Base-by-base conservation (phyloP, 768 basidiomycete genomes). In the Rhodocollybia butyracea region DNA sequence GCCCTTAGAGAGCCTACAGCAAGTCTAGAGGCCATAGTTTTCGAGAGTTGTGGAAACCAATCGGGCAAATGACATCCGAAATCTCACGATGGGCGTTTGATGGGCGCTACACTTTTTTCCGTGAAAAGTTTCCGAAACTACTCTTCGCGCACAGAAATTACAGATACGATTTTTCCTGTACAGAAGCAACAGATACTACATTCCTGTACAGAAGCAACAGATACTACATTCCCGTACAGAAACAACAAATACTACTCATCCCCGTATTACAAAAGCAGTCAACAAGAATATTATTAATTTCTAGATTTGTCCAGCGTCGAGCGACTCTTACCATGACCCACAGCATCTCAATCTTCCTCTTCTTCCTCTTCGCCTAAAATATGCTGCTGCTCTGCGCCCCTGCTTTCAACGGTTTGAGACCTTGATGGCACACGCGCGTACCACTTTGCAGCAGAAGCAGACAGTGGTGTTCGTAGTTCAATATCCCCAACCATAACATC, bases 1-100 rank as follows among this genome's bases (percentile, higher is more conserved):
- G 78, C 79, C 71, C 82, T 76, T 66, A 88, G 73, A 47, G 85
- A 74, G 76, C 73, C 81, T 62, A 85, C 69, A 69, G 83, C 85
- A 72, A 88, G 81, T 79, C 85, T 83, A 68, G 85, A 85, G 61
- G 85, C 84, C 85, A 88, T 88, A 57, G 51, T 48, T 56, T 41
- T 26, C 22, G 26, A 56, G 31, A 51, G 51, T 56, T n/a, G 51
- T 27, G 31, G 17, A 41, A 29, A 15, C 15, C 5, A 17, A 11
- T 36, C 19, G 39, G 24, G 31, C 12, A 21, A 54, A 43, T 42
- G 30, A 24, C 13, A 54, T 34, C 24, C 46, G 46, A 22, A 48
- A 34, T 34, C 11, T 3, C 46, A 34, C 46, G 46, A 45, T 5
- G 43, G 43, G n/a, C n/a, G n/a, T n/a, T n/a, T n/a, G n/a, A n/a